Percentiles rank a stretch among this genome's conserved stretches.
Conservation (phyloP, 257 asterid species). For the Solanum habrochaites region DNA sequence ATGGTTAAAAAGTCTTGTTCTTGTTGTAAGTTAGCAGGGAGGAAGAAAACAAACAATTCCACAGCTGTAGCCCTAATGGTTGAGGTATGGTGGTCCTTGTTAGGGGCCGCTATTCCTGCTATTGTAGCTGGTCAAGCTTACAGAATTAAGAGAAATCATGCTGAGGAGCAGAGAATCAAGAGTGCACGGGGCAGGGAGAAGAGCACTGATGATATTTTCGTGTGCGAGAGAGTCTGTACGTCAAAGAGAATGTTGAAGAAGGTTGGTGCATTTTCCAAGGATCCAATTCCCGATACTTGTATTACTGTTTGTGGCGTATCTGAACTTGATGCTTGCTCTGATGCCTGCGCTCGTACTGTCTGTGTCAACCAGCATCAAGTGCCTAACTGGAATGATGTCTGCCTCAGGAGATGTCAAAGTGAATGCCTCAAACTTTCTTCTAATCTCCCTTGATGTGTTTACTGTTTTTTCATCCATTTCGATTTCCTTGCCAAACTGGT, state of each 20-base stretch:
- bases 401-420: conserved; percentile 87
- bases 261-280: conserved; percentile 92
- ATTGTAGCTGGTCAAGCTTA: conserved; percentile 73
- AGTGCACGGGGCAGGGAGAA: conserved; percentile 81
- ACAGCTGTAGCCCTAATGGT: conserved; percentile 39
- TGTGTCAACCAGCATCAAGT: conserved; percentile 95
- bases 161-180: conserved; percentile 75
- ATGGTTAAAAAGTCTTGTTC: background rate
- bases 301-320: conserved; percentile 95
- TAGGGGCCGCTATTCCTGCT: conserved; percentile 87
- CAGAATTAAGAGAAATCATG: conserved; percentile 57
- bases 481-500: background rate
- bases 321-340: conserved; percentile 90
- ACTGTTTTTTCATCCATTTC: background rate
- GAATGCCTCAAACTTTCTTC: conserved; percentile 76
- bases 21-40: background rate
- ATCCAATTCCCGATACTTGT: conserved; percentile 93
- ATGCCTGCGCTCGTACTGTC: conserved; percentile 90
- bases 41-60: background rate
- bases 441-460: background rate
- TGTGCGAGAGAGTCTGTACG: conserved; percentile 92
- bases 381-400: conserved; percentile 95
- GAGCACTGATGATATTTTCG: conserved; percentile 76
- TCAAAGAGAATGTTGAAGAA: conserved; percentile 93
- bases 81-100: conserved; percentile 90